Evolutionary conservation across 305 asterid species (phyloP), one percentile per base, ranked within the genome.

Genomic region (Fraxinus angustifolia): DNA sequence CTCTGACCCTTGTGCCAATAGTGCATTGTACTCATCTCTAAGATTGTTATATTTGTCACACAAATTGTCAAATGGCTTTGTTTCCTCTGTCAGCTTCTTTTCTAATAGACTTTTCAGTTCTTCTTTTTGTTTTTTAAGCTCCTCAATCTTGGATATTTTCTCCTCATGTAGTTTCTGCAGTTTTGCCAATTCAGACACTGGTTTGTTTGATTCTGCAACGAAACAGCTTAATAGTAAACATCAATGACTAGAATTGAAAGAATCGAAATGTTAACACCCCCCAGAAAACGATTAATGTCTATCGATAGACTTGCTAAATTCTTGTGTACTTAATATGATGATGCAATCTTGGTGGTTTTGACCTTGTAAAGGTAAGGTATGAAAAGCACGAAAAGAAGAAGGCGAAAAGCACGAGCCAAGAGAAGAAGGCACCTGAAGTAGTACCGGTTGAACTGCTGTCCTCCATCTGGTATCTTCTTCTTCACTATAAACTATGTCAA

Each of bases 101-200:
- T 77, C 76, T 1, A 81, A 10, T 8, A n/a, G 60, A 28, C 45
- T 26, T 53, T 75, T 82, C 38, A 78, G 30, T 60, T 45, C 72
- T 19, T 82, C 79, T 42, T 56, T 85, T 38, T 82, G 78, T 40
- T 58, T 82, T 60, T 76, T 79, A 1, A 75, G 83, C 79, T 75
- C 77, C 4, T 82, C 12, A 23, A 82, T 79, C 23, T 14, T 11
- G 11, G 1, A 65, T 16, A 73, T 35, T n/a, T 68, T 82, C 19
- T 67, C 76, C 50, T 73, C 81, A n/a, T 78, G 77, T 56, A 78
- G 72, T 19, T 33, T 31, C 42, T 84, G 85, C 19, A 75, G 70
- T 31, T 4, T 70, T 50, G 42, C 79, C 76, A 82, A 28, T 31
- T 84, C 58, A 7, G 75, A 58, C 33, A 65, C 17, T 26, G 73